phyloP scores from a whole-genome alignment of 495 filamentous ascomycete species.

The Cercophora sp. region DNA sequence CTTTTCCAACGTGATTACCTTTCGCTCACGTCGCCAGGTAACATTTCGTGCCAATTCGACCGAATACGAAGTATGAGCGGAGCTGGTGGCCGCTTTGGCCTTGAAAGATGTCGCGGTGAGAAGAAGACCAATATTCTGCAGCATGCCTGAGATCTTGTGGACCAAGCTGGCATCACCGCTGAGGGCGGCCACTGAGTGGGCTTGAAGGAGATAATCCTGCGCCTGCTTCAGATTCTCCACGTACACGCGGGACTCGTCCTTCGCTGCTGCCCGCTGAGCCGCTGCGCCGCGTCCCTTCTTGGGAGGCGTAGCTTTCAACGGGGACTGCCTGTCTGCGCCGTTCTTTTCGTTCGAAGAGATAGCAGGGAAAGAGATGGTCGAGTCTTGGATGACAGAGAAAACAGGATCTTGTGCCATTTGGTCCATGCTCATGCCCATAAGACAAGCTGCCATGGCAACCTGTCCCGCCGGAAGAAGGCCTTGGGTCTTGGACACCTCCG shows the following conservation, averaged over 20 bases:
- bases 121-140: conserved; percentile 60
- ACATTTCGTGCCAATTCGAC: conserved; percentile 61
- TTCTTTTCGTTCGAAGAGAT: conserved; percentile 35
- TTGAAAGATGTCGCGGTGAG: conserved; percentile 58
- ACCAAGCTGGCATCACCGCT: conserved; percentile 45
- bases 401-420: conserved; percentile 75
- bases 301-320: conserved; percentile 25
- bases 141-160: conserved; percentile 54
- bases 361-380: conserved; percentile 78
- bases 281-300: conserved; percentile 18
- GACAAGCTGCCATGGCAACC: conserved; percentile 54
- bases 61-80: conserved; percentile 55
- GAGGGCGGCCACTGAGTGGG: conserved; percentile 49
- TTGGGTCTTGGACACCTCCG: conserved; percentile 36
- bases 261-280: conserved; percentile 20
- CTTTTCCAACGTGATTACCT: conserved; percentile 45
- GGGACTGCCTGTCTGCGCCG: conserved; percentile 16
- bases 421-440: conserved; percentile 58
- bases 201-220: conserved; percentile 54
- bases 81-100: conserved; percentile 43
- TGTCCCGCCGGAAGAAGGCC: conserved; percentile 42
- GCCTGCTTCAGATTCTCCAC: conserved; percentile 58
- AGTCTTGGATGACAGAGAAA: conserved; percentile 86
- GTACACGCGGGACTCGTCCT: conserved; percentile 41
- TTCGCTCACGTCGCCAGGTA: conserved; percentile 55